Base-by-base conservation (phyloP, 2,329 filamentous ascomycete genomes). In the Nigrospora sphaerica region DNA sequence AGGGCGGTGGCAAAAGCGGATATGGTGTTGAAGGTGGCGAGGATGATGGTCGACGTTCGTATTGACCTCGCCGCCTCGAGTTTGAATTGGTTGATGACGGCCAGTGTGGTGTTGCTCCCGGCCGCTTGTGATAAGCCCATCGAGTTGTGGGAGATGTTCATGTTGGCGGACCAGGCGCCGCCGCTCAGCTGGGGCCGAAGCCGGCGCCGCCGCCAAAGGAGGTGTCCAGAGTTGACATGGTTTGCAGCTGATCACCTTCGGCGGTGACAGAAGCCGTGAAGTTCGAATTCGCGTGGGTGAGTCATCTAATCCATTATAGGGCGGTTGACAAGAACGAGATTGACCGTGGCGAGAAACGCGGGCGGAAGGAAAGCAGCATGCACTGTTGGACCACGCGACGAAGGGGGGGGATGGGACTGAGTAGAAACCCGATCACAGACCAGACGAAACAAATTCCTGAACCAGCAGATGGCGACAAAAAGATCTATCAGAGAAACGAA, bases 11-110 rank as follows among this genome's bases (percentile, higher is more conserved):
- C 69, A 47, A 79, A 72, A 5, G 79, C 78, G 16, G 76, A 76
- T 44, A 81, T 58, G 18, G 77, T 70, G 60, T 84, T 85, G 65
- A 83, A 82, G 46, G 70, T 64, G 33, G 80, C 75, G 46, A 84
- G 68, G 49, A 83, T 78, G 46, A 83, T 75, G 38, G 77, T 78
- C 19, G 79, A 81, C 16, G 75, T 80, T 53, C 81, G 71, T 55
- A 81, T 70, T 32, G 78, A 81, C 56, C 74, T 80, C 51, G 73
- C 72, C 14, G 73, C 69, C 31, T 71, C 70, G 52, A 79, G 75
- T 48, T 66, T 69, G 53, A 80, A 68, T 52, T 77, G 60, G 55
- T 75, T 74, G 54, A 75, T 70, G 50, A 77, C 61, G 35, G 68
- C 62, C 35, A 69, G 67, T 6, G 72, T 71, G 32, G 65, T 63